These are phyloP conservation scores for Candida berthetii DNA, from an alignment of 805 yeast genomes.

Conservation along the genomic window DNA sequence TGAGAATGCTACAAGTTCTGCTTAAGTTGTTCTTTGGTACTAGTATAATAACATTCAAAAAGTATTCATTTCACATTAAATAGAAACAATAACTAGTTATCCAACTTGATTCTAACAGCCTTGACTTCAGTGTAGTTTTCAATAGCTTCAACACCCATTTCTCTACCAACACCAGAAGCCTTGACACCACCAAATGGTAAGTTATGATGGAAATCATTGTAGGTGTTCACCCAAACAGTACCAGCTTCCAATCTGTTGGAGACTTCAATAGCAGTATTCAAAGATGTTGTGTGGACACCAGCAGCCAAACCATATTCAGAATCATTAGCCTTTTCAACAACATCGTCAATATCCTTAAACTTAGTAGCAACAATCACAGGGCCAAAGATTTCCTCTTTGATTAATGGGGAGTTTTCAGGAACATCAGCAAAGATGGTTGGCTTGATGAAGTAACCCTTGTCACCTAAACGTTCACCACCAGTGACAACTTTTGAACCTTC, in stretches of 20 bases:
- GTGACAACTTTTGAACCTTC: conserved; percentile 68
- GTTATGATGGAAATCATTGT: conserved; percentile 78
- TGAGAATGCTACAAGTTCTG: no score
- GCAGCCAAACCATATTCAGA: conserved; percentile 84
- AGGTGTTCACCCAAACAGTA: conserved; percentile 78
- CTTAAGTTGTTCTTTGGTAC: no score
- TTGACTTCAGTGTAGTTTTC: conserved; percentile 78
- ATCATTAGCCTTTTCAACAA: conserved; percentile 66
- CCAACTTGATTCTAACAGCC: conserved; percentile 54
- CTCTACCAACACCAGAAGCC: conserved; percentile 86
- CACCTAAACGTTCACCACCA: conserved; percentile 77
- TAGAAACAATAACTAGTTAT: no score
- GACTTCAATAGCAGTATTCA: conserved; percentile 60
- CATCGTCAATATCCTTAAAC: conserved; percentile 71
- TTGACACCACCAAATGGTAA: conserved; percentile 93
- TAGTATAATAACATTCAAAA: no score
- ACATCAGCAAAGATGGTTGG: conserved; percentile 90
- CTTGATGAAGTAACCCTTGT: conserved; percentile 63
- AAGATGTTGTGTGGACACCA: conserved; percentile 71
- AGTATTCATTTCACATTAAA: no score
- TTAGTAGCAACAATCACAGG: conserved; percentile 77
- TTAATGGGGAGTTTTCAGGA: conserved; percentile 64
- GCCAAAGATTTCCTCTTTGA: conserved; percentile 88
- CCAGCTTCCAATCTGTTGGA: conserved; percentile 69
- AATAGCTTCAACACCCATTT: conserved; percentile 83